Conservation (phyloP, 2,329 filamentous ascomycete species). For the Tricladium varicosporioides region DNA sequence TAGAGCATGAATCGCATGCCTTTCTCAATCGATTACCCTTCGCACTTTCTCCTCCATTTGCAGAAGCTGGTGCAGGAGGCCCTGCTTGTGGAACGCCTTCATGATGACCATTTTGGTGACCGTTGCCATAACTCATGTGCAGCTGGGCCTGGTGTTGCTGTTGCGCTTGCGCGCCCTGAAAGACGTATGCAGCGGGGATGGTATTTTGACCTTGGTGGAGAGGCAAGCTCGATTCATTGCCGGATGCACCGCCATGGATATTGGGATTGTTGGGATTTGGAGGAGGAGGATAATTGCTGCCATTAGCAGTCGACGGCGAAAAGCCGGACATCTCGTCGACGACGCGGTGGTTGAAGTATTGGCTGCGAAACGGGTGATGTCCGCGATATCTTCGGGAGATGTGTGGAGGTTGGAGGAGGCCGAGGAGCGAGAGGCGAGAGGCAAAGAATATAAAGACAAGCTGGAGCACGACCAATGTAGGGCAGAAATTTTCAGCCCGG, state of each 20-base stretch:
- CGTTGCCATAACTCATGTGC: slow-evolving; percentile 15
- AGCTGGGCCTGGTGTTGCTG: slow-evolving; percentile 15
- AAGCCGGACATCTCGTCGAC: not conserved
- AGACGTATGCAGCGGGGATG: not conserved
- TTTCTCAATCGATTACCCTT: slow-evolving; percentile 43
- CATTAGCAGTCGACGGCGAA: not conserved
- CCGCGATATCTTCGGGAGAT: not conserved
- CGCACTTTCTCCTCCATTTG: slow-evolving; percentile 21
- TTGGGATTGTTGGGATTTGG: not conserved
- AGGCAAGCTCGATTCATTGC: not conserved
- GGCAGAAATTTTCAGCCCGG: not conserved
- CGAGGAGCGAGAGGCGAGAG: not conserved
- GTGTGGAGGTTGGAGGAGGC: not conserved
- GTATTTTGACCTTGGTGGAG: slow-evolving; percentile 5
- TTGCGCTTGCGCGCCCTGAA: slow-evolving; percentile 2
- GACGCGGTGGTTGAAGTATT: not conserved
- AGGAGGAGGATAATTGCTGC: not conserved
- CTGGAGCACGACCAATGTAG: not conserved
- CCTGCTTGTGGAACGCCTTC: slow-evolving; percentile 13
- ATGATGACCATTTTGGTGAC: slow-evolving; percentile 18
- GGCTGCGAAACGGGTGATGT: not conserved
- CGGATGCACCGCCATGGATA: not conserved
- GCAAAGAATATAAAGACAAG: slow-evolving; percentile 7
- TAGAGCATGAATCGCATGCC: slow-evolving; percentile 52
- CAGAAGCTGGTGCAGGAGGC: slow-evolving; percentile 2